Evolutionary conservation across 371 early-diverging fungal genomes (phyloP).

Genomic region (Phascolomyces articulosus): DNA sequence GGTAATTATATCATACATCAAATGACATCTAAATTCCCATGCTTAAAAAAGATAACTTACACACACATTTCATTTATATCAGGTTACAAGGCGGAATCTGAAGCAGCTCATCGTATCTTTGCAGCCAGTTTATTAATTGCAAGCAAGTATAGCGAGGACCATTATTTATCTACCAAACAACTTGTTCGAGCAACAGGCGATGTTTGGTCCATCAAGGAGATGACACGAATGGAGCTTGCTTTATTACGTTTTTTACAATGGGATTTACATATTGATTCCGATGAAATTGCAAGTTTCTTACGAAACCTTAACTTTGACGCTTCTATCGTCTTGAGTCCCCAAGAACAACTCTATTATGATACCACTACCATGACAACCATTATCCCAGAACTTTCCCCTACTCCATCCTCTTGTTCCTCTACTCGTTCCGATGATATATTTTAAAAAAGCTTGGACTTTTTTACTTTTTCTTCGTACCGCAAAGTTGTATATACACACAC

Average conservation of each 20-base stretch:
- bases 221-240: constrained; percentile 53
- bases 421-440: background rate
- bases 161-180: constrained; percentile 44
- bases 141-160: constrained; percentile 51
- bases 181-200: constrained; percentile 53
- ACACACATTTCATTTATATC: constrained; percentile 8
- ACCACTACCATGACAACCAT: background rate
- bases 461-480: too few relatives aligned
- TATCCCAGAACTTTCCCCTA: background rate
- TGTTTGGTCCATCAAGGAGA: constrained; percentile 57
- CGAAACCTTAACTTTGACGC: constrained; percentile 12
- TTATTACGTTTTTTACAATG: constrained; percentile 50
- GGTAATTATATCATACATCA: constrained; percentile 21
- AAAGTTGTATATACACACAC: background rate
- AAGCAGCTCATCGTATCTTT: constrained; percentile 57
- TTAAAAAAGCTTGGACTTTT: background rate
- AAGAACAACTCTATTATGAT: background rate
- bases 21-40: too few relatives aligned
- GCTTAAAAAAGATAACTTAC: background rate
- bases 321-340: constrained; percentile 2
- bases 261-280: constrained; percentile 42
- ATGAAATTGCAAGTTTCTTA: constrained; percentile 40
- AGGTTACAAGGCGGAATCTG: constrained; percentile 49
- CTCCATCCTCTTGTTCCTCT: background rate
- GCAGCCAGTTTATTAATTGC: constrained; percentile 50